Conservation (phyloP, 495 filamentous ascomycete genomes). For the Stereocaulon alpinum region DNA sequence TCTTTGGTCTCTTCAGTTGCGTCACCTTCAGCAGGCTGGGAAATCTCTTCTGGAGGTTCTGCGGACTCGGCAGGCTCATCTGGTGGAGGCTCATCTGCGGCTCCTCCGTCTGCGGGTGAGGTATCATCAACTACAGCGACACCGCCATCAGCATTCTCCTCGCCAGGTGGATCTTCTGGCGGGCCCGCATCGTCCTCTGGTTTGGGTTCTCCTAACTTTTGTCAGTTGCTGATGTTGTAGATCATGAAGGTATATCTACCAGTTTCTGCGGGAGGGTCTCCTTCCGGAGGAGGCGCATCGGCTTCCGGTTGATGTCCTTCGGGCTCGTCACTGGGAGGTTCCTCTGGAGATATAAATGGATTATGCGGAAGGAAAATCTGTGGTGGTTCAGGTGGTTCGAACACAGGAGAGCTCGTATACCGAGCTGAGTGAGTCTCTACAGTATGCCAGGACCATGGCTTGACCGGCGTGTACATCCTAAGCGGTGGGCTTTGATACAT, state of each 20-base stretch:
- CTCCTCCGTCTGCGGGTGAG: slow-evolving; percentile 20
- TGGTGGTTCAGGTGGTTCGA: slow-evolving; percentile 3
- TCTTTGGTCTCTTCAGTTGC: slow-evolving; percentile 4
- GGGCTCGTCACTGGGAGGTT: neutral
- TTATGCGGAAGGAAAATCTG: neutral
- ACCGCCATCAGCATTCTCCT: slow-evolving; percentile 18
- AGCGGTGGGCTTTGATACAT: neutral
- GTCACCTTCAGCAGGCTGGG: slow-evolving; percentile 1
- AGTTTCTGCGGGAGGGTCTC: neutral
- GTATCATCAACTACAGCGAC: slow-evolving; percentile 13
- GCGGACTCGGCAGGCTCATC: slow-evolving; percentile 47
- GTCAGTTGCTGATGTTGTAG: neutral
- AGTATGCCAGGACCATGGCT: slow-evolving; percentile 6
- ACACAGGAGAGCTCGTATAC: slow-evolving; percentile 2
- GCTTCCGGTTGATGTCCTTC: neutral
- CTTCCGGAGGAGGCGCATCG: neutral
- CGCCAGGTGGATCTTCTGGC: neutral
- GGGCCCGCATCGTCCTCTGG: neutral
- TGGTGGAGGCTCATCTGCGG: slow-evolving; percentile 33
- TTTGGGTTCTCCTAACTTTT: neutral
- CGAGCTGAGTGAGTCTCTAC: neutral
- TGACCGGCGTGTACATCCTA: neutral
- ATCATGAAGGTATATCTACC: neutral
- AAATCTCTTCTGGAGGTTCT: slow-evolving; percentile 29
- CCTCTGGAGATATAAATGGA: neutral